A percentile compares a stretch with the other conserved stretches of the same genome.
phyloP scores from a whole-genome alignment of 176 grass and related monocot species.

The Zoysia pacifica region DNA sequence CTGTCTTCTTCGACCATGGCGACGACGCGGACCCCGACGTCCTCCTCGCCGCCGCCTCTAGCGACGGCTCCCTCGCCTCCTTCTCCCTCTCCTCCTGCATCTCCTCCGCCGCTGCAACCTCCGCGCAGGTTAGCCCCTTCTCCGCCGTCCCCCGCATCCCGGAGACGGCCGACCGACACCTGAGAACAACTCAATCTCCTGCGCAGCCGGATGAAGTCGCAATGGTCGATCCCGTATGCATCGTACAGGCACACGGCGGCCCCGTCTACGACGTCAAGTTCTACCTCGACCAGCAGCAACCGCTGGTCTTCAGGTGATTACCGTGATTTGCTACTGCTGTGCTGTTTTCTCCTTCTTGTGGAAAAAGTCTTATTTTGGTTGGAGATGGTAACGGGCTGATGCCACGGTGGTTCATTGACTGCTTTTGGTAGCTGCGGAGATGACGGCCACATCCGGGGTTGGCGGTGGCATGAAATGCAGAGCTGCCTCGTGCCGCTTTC shows the following conservation, averaged over 20 bases:
- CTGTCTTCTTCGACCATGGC: constrained; percentile 61
- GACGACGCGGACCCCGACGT: constrained; percentile 52
- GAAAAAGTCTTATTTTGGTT: not conserved
- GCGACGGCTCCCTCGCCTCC: constrained; percentile 66
- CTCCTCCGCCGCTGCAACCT: constrained; percentile 27
- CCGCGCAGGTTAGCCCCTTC: constrained; percentile 1
- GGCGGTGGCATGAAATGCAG: constrained; percentile 77
- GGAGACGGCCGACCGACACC: not conserved
- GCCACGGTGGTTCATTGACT: not conserved
- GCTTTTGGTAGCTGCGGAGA: constrained; percentile 60
- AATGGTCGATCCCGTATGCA: constrained; percentile 53
- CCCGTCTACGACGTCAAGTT: constrained; percentile 80
- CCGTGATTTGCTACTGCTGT: not conserved
- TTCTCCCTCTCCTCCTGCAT: constrained; percentile 74
- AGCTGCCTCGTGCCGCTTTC: constrained; percentile 55
- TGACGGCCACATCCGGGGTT: constrained; percentile 73
- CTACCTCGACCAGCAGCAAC: constrained; percentile 50
- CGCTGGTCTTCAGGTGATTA: constrained; percentile 85
- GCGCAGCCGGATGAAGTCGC: constrained; percentile 8
- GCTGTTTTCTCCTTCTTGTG: not conserved
- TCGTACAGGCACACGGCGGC: constrained; percentile 76
- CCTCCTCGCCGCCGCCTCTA: constrained; percentile 69
- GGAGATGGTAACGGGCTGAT: constrained; percentile 8
- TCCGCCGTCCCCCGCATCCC: not conserved
- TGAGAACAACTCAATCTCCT: not conserved